Evolutionary conservation across 768 basidiomycete genomes (phyloP), one percentile per base, ranked within the genome.

Genomic region (Xerocomus potaroensis): DNA sequence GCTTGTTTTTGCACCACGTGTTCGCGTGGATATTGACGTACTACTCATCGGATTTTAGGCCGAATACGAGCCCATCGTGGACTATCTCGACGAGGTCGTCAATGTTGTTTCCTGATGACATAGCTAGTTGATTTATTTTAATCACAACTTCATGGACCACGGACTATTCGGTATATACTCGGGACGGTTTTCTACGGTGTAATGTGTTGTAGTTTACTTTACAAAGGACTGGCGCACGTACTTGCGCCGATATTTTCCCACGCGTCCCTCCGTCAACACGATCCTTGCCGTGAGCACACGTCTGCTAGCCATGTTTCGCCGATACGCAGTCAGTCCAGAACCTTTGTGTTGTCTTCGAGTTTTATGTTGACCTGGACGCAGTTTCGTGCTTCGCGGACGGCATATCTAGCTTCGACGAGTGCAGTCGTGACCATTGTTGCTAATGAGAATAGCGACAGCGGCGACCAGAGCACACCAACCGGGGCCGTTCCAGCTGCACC

Each of bases 331-430:
- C 30, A 53, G 61, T 56, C 26, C 1, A 49, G 26, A 31, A 8
- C 3, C 14, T 11, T 1, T 2, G 26, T 22, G 10, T 9, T 22
- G 5, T 33, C 33, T n/a, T n/a, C 27, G 14, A 8, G 33, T 12
- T 23, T 2, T 15, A 0, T 41, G 11, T 44, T 47, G 10, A 55
- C 34, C 3, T 9, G 9, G 18, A 7, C 9, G 16, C 23, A 62
- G 61, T 31, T 62, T 53, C 58, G 61, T 50, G 58, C 47, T 37
- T 63, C 61, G 40, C 49, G 59, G 33, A 64, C 52, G 9, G 52
- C 49, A 12, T 56, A 56, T 33, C 19, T 64, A 12, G 46, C 59
- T 27, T 49, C 59, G 34, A 48, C 41, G 1, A 49, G 50, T 23
- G 57, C 29, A 12, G 51, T 50, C 29, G 62, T 53, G 27, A 53